A percentile compares a stretch with the other conserved stretches of the same genome.
Conservation (phyloP, 1,284 basidiomycete species). For the Moesziomyces aphidis region DNA sequence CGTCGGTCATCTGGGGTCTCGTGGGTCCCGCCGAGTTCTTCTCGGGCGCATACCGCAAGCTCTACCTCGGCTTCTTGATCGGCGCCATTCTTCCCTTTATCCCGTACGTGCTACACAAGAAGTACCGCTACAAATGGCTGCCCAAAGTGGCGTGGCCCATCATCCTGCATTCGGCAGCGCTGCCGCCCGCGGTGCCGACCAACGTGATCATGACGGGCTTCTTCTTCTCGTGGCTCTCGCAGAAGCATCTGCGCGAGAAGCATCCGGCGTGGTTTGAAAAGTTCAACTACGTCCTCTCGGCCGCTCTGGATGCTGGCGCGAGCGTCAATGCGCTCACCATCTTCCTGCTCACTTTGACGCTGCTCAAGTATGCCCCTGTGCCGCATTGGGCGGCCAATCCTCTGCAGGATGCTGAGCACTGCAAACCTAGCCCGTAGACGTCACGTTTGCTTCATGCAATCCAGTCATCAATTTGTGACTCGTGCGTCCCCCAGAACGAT, state of each 20-base stretch:
- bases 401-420: constrained; percentile 48
- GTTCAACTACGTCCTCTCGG: constrained; percentile 66
- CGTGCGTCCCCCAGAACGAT: too few species aligned
- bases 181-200: constrained; percentile 68
- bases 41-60: constrained; percentile 69
- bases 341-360: constrained; percentile 67
- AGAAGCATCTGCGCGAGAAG: constrained; percentile 68
- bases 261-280: constrained; percentile 63
- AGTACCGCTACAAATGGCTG: constrained; percentile 60
- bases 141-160: constrained; percentile 70
- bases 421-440: constrained; percentile 22
- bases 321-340: constrained; percentile 70
- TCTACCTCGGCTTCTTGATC: constrained; percentile 69
- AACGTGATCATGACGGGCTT: constrained; percentile 71
- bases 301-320: constrained; percentile 70
- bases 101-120: constrained; percentile 69
- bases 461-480: neutral
- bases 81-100: constrained; percentile 69
- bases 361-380: constrained; percentile 55
- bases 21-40: constrained; percentile 71
- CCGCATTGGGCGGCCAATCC: constrained; percentile 55
- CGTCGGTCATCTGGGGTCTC: constrained; percentile 70
- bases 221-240: constrained; percentile 67
- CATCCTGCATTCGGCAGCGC: constrained; percentile 70
- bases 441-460: neutral